Percentiles rank a stretch among this genome's conserved stretches.
Evolutionary conservation across 169 alveolate genomes (phyloP).

Genomic region (Toxoplasma gondii): DNA sequence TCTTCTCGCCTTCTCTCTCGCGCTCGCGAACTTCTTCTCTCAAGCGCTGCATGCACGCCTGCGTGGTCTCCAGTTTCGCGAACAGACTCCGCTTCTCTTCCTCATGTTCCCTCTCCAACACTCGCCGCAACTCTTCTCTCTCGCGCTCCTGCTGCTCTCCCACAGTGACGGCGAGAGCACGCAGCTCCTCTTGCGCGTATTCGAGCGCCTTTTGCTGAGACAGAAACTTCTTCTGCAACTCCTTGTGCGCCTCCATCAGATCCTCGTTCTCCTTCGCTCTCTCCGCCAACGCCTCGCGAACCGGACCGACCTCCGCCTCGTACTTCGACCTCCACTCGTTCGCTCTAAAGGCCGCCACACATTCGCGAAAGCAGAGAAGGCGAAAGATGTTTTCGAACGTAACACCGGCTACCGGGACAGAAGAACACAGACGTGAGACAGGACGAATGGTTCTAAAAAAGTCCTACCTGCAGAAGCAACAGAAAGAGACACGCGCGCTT

Average conservation of each 20-base stretch:
- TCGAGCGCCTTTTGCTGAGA: not conserved
- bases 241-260: not conserved
- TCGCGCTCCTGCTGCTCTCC: not conserved
- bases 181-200: slow-evolving; percentile 21
- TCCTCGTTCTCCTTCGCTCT: not conserved
- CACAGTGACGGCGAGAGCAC: not conserved
- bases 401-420: too few species aligned
- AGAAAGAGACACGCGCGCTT: too few species aligned
- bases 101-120: not conserved
- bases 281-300: not conserved
- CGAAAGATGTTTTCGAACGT: too few species aligned
- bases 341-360: not conserved
- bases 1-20: not conserved
- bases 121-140: not conserved
- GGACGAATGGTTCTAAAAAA: too few species aligned
- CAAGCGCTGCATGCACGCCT: not conserved
- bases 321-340: slow-evolving; percentile 15
- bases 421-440: too few species aligned
- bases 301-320: not conserved
- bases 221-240: not conserved
- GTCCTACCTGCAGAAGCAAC: too few species aligned
- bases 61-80: not conserved
- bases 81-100: not conserved
- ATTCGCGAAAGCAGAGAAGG: too few species aligned
- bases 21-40: not conserved